Evolutionary conservation across 495 filamentous ascomycete genomes (phyloP), one percentile per base, ranked within the genome.

Genomic region (Annulohypoxylon moriforme): DNA sequence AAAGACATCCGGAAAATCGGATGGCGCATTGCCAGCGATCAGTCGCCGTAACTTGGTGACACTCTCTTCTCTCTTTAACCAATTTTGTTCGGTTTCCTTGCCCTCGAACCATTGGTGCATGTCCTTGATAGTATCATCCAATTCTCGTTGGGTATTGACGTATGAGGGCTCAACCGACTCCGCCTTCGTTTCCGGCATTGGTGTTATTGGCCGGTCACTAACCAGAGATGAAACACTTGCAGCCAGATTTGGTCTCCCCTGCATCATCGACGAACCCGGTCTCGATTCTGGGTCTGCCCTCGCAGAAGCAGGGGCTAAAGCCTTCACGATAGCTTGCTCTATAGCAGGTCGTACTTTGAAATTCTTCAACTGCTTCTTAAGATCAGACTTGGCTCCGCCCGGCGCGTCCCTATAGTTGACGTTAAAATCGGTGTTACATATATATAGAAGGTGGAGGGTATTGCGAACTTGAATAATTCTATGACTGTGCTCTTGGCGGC

Each of bases 81-180:
- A 99, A 74, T 99, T 99, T 25, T 90, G 85, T 73, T 98, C 96
- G 0, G 91, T 89, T 80, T 99, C 96, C 74, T 86, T 93, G 40
- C 94, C 95, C 69, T 98, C 94, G 72, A 98, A 98, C 74, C 83
- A 85, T 33, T 85, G 85, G 29, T 88, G 82, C 93, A 99, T 97
- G 10, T 89, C 88, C 42, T 86, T 87, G 71, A 97, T 88, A 4
- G 90, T 88, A 24, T 97, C 94, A 55, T 98, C 94, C 18, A 98
- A 78, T 49, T 98, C 93, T 56, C 92, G 85, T 47, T 90, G 84
- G 1, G 93, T 94, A 44, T 92, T 89, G 33, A 97, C 89, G 76
- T 93, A 91, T 5, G 90, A 77, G 1, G 96, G 94, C 27, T 96
- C 92, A 52, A 97, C 84, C 13, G 85, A 80, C 55, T 93, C 92